Evolutionary conservation across 805 yeast genomes (phyloP).

Genomic region (Hanseniaspora jakobsenii): DNA sequence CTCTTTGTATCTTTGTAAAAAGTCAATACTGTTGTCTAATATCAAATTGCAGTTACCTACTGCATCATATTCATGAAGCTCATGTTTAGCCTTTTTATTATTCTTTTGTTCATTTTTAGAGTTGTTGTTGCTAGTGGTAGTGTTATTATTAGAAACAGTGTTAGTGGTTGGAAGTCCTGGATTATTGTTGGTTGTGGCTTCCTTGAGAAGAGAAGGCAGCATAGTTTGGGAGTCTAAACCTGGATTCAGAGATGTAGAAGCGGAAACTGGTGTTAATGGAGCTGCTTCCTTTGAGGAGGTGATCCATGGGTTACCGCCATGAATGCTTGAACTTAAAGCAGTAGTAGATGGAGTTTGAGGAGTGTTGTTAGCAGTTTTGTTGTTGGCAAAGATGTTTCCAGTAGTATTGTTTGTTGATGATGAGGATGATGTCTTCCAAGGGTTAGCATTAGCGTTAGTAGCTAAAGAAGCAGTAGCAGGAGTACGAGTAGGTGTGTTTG

Average conservation of each 20-base stretch:
- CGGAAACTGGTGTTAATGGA: slow-evolving; percentile 28
- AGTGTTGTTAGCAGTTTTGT: slow-evolving; percentile 2
- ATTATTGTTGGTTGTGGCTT: slow-evolving; percentile 13
- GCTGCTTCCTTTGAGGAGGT: slow-evolving; percentile 17
- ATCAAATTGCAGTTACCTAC: slow-evolving; percentile 9
- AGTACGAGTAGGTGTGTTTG: no score
- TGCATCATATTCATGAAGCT: slow-evolving; percentile 6
- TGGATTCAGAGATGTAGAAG: slow-evolving; percentile 6
- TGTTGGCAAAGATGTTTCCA: background rate
- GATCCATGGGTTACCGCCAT: slow-evolving; percentile 13
- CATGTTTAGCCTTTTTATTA: background rate
- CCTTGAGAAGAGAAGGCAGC: slow-evolving; percentile 1
- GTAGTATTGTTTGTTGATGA: background rate
- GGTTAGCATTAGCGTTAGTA: background rate
- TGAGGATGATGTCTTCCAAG: slow-evolving; percentile 9
- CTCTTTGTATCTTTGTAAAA: background rate
- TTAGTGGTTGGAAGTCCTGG: no score
- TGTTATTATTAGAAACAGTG: no score
- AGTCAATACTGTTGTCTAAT: slow-evolving; percentile 3
- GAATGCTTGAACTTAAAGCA: slow-evolving; percentile 1
- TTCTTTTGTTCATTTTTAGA: no score
- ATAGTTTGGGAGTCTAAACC: background rate
- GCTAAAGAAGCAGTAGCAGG: background rate
- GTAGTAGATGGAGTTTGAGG: background rate
- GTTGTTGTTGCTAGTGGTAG: slow-evolving; percentile 14